These are phyloP conservation scores for Dryadomyces quercivorus DNA, from an alignment of 2,329 filamentous ascomycete genomes.

Conservation along the genomic window DNA sequence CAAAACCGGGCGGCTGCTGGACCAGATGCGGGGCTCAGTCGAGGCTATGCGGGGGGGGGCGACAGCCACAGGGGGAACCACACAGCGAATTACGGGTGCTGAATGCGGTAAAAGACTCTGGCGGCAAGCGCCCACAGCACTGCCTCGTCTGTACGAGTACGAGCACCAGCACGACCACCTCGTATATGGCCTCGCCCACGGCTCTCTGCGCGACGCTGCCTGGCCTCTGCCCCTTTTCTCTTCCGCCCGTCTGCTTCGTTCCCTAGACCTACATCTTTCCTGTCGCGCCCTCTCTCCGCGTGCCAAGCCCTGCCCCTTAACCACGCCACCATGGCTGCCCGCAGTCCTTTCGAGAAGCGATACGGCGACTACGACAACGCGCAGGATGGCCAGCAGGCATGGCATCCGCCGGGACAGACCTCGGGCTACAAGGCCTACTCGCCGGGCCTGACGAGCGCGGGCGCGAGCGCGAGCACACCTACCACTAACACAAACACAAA, in stretches of 20 bases:
- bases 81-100: not conserved
- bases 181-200: too few relatives aligned
- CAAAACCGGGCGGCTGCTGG: not conserved
- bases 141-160: not conserved
- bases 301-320: not conserved
- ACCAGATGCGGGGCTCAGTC: not conserved
- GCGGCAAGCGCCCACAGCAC: not conserved
- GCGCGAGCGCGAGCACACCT: constrained; percentile 25
- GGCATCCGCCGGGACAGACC: too few relatives aligned
- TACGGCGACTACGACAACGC: not conserved
- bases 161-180: too few relatives aligned
- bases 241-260: not conserved
- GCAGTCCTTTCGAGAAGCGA: constrained; percentile 6
- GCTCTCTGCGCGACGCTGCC: too few relatives aligned
- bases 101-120: not conserved
- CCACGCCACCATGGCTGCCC: constrained; percentile 7
- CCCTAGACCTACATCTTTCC: not conserved
- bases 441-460: not conserved
- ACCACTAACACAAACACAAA: too few relatives aligned
- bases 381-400: not conserved
- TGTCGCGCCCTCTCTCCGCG: not conserved
- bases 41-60: not conserved
- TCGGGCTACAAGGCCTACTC: too few relatives aligned
- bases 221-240: not conserved
- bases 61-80: not conserved